Evolutionary conservation across 768 basidiomycete species (phyloP).

Genomic region (Lentinula sp.): DNA sequence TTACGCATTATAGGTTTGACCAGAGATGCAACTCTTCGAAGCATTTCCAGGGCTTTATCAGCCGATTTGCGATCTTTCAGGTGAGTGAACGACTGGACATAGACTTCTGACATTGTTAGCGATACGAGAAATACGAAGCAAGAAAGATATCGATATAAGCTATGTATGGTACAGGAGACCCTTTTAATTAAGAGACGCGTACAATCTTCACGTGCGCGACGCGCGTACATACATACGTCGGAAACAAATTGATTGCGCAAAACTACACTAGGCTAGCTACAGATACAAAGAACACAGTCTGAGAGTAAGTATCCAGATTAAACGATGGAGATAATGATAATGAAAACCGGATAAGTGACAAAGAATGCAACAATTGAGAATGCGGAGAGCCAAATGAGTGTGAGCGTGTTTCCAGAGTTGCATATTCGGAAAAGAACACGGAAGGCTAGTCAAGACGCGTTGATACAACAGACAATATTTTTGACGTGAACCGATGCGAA

Average conservation of each 20-base stretch:
- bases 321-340: not conserved
- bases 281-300: not conserved
- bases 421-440: not conserved
- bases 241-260: not conserved
- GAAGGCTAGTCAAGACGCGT: not conserved
- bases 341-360: not conserved
- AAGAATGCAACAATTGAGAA: not conserved
- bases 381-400: not conserved
- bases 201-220: not conserved
- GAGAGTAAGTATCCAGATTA: not conserved
- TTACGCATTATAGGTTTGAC: constrained; percentile 95
- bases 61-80: constrained; percentile 63
- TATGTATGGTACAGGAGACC: not conserved
- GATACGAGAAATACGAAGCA: not conserved
- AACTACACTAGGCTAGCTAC: not conserved
- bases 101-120: constrained; percentile 43
- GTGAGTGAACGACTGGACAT: constrained; percentile 65
- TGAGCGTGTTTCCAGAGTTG: not conserved
- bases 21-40: constrained; percentile 66
- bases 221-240: no score
- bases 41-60: constrained; percentile 59
- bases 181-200: not conserved
- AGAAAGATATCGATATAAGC: not conserved
- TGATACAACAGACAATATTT: not conserved
- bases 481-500: not conserved